A percentile compares a stretch with the other conserved stretches of the same genome.
Conservation (phyloP, 2,329 filamentous ascomycete genomes). For the Drechmeria coniospora region DNA sequence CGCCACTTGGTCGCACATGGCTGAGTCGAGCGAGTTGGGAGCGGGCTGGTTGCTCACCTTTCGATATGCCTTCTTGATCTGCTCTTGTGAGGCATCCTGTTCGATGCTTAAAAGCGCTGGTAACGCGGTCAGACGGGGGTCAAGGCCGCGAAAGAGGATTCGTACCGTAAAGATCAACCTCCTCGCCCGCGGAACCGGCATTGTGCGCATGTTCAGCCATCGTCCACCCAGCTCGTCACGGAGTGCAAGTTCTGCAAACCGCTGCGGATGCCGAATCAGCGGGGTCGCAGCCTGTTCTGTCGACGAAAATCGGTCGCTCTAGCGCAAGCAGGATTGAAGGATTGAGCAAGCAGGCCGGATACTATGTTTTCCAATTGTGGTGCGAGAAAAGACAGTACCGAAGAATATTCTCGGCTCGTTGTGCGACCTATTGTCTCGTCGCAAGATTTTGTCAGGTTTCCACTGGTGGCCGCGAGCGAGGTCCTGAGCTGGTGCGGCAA, state of each 20-base stretch:
- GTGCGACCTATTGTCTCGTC: no score
- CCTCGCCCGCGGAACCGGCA: conserved; percentile 16
- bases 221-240: neutral
- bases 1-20: no score
- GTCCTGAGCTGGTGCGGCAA: no score
- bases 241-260: neutral
- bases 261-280: neutral
- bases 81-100: conserved; percentile 54
- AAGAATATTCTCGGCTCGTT: no score
- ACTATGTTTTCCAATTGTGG: no score
- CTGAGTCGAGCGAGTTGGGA: neutral
- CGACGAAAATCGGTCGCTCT: conserved; percentile 2
- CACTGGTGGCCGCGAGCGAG: no score
- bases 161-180: conserved; percentile 48
- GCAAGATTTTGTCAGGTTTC: no score
- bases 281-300: no score
- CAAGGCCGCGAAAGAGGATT: neutral
- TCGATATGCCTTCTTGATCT: conserved; percentile 92
- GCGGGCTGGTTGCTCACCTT: conserved; percentile 45
- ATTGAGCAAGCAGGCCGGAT: no score
- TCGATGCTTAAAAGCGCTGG: conserved; percentile 67
- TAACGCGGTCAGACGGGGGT: conserved; percentile 3
- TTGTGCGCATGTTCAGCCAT: conserved; percentile 1
- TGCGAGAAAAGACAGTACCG: no score
- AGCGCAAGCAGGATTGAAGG: no score